Base-by-base conservation (phyloP, 2,329 filamentous ascomycete genomes). In the Venturiaceae sp. region DNA sequence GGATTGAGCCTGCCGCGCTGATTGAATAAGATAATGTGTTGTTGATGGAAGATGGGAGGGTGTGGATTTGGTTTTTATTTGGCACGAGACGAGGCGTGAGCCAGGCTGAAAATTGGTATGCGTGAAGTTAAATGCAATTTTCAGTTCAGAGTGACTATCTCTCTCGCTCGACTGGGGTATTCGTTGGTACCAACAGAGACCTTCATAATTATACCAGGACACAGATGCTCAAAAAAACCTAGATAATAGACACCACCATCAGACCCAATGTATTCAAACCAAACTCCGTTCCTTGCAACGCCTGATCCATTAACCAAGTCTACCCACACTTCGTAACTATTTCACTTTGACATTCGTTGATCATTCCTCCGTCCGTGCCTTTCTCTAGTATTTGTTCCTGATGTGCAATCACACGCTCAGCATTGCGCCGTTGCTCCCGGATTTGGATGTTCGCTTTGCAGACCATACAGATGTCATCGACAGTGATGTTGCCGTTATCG, bases 381-480 rank as follows among this genome's bases (percentile, higher is more conserved):
- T 50, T 26, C 26, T 50, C 30, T 16, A 4, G 23, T 16, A 30
- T 50, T 26, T 30, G 44, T 11, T 50, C 44, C 44, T 30, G 44
- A 26, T 46, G 41, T 6, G 44, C 44, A 5, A 50, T n/a, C 14
- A 30, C 26, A n/a, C 26, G 23, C 44, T 50, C 44, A 11, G 14
- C 44, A 30, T 30, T 50, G 23, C 13, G 44, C 30, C 19, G 23
- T 26, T 50, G 44, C 19, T 50, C 44, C 14, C 44, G 9, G 4
- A 50, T n/a, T 26, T 50, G 54, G 14, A 30, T 41, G 2, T 13
- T 14, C 21, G 30, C 54, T 26, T 56, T 56, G 9, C 54, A 56
- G 16, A 21, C 39, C 28, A 36, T 6, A 23, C 54, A 56, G 19
- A 56, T 56, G 21, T 56, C 54, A 19, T 56, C 54, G 8, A 56